Percentiles rank a stretch among this genome's conserved stretches.
phyloP scores from a whole-genome alignment of 352 stramenopile species.

The Phytophthora litchii region DNA sequence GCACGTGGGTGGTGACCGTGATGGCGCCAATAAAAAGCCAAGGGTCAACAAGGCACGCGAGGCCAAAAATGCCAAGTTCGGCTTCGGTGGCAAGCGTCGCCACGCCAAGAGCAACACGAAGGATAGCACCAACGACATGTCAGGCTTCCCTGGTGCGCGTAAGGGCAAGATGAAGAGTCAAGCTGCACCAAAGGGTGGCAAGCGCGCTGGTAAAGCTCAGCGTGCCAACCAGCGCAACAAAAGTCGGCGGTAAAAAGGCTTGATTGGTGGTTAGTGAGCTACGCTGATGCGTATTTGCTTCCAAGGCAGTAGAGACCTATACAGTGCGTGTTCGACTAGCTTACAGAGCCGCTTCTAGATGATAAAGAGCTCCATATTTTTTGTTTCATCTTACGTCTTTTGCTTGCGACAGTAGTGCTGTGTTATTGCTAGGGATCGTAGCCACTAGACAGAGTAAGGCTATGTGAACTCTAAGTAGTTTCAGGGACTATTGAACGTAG shows the following conservation, averaged over 20 bases:
- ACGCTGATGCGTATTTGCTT: slow-evolving; percentile 9
- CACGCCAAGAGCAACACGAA: slow-evolving; percentile 82
- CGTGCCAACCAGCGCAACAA: slow-evolving; percentile 59
- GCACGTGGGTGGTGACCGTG: slow-evolving; percentile 51
- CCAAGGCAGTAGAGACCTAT: slow-evolving; percentile 22
- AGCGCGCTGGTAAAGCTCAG: slow-evolving; percentile 65
- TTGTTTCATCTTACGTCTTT: slow-evolving; percentile 5
- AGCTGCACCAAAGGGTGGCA: slow-evolving; percentile 47
- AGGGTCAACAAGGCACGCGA: slow-evolving; percentile 73
- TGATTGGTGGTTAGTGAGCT: slow-evolving; percentile 6
- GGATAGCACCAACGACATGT: slow-evolving; percentile 84
- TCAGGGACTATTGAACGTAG: neutral
- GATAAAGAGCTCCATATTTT: slow-evolving; percentile 37
- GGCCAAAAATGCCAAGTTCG: slow-evolving; percentile 83
- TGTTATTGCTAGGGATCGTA: too few species aligned
- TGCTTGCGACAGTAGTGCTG: neutral
- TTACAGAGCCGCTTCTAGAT: slow-evolving; percentile 30
- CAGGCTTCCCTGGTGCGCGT: slow-evolving; percentile 57
- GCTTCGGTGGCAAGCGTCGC: slow-evolving; percentile 82
- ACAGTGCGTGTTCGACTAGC: slow-evolving; percentile 6
- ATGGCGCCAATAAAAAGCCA: slow-evolving; percentile 66
- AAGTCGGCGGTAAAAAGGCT: slow-evolving; percentile 44
- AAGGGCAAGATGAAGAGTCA: slow-evolving; percentile 51
- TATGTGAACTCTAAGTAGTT: too few species aligned
- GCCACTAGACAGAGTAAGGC: too few species aligned